phyloP scores from a whole-genome alignment of 805 yeast species.

The Candida nemodendra region DNA sequence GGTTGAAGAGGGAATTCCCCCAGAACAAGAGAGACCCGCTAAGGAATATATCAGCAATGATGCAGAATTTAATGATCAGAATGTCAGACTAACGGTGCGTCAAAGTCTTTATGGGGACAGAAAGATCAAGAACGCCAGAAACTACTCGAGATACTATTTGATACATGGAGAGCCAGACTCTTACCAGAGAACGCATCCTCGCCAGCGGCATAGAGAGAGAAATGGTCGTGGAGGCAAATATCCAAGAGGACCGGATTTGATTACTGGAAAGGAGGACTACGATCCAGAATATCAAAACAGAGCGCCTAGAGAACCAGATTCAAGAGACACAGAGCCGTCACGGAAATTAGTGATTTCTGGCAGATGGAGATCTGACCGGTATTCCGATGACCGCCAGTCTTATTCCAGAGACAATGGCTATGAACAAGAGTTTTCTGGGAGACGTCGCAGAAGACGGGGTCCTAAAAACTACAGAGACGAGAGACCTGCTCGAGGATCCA shows the following conservation, averaged over 20 bases:
- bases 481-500: conserved; percentile 10
- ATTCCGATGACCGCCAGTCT: background rate
- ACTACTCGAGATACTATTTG: conserved; percentile 61
- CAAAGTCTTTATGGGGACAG: conserved; percentile 53
- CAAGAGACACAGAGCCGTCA: conserved; percentile 2
- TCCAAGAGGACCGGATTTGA: conserved; percentile 28
- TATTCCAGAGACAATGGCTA: background rate
- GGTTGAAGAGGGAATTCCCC: conserved; percentile 14
- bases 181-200: conserved; percentile 28
- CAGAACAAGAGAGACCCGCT: conserved; percentile 39
- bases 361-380: conserved; percentile 12
- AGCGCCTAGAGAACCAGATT: background rate
- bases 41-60: conserved; percentile 35
- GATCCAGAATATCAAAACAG: conserved; percentile 1
- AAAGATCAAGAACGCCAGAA: conserved; percentile 56
- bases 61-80: conserved; percentile 16
- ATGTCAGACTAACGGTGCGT: conserved; percentile 42
- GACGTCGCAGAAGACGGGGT: conserved; percentile 14
- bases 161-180: conserved; percentile 68
- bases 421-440: conserved; percentile 4
- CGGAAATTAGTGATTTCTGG: conserved; percentile 29
- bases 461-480: conserved; percentile 10
- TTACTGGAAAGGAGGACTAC: conserved; percentile 32
- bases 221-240: conserved; percentile 17
- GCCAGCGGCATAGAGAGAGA: conserved; percentile 17